A percentile compares a stretch with the other conserved stretches of the same genome.
These are phyloP conservation scores for Phytophthora foliorum DNA, from an alignment of 352 stramenopile genomes.

Conservation along the genomic window DNA sequence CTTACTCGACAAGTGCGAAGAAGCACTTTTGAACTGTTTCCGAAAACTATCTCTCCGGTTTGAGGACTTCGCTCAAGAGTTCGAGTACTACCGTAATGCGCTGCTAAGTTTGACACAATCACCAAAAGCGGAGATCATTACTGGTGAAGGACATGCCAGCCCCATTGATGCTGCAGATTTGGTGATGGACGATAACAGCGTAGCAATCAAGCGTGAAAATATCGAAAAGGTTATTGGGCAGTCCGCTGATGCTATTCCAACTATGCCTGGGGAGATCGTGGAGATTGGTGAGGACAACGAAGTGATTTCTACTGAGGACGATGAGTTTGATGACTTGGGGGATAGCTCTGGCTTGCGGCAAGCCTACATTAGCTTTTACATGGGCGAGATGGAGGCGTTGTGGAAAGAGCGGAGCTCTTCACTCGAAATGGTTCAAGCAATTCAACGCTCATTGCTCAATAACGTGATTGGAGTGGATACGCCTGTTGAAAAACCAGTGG, in stretches of 20 bases:
- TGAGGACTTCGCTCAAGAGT: slow-evolving; percentile 82
- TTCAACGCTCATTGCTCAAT: slow-evolving; percentile 68
- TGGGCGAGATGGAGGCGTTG: slow-evolving; percentile 80
- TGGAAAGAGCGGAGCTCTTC: slow-evolving; percentile 87
- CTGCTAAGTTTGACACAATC: slow-evolving; percentile 56
- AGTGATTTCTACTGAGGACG: slow-evolving; percentile 7
- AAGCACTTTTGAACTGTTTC: slow-evolving; percentile 72
- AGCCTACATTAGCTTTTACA: slow-evolving; percentile 83
- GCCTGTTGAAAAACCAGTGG: slow-evolving; percentile 9
- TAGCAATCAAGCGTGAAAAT: slow-evolving; percentile 60
- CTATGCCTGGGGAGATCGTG: slow-evolving; percentile 17
- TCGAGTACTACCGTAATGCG: slow-evolving; percentile 79
- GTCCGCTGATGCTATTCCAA: not conserved
- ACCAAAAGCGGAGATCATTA: slow-evolving; percentile 18
- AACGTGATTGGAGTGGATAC: slow-evolving; percentile 17
- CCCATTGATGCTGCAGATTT: slow-evolving; percentile 27
- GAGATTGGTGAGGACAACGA: slow-evolving; percentile 33
- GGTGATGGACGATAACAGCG: slow-evolving; percentile 28
- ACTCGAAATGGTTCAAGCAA: slow-evolving; percentile 78
- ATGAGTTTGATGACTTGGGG: slow-evolving; percentile 40
- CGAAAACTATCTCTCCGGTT: slow-evolving; percentile 70
- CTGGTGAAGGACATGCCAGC: slow-evolving; percentile 15
- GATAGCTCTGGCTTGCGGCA: slow-evolving; percentile 67
- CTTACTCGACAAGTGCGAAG: slow-evolving; percentile 75
- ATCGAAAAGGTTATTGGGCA: slow-evolving; percentile 39